Evolutionary conservation across 1,139 yeast genomes (phyloP), one percentile per base, ranked within the genome.

Genomic region (Arxiozyma telluris): DNA sequence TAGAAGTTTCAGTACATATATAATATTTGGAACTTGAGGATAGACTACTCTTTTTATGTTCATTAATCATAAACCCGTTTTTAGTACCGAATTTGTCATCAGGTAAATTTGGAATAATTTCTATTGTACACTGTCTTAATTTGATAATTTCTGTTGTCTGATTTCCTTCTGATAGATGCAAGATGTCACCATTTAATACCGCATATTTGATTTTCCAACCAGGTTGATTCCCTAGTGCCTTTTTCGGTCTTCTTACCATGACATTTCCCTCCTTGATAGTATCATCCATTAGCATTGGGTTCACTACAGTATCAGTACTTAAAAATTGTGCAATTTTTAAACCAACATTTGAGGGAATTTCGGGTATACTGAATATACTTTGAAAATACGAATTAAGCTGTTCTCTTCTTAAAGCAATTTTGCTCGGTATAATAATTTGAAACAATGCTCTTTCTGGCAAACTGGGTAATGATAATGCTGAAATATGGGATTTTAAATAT

Each of bases 1-100:
- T 76, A 53, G 86, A 88, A 1, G 86, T 81, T 67, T 90, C 96
- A 2, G 96, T 89, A 70, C 96, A 89, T 57, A 90, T 77, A 52
- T 83, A 79, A 67, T 87, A 90, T 56, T 82, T 83, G 1, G 81
- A 78, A 42, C 81, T 73, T 22, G 77, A 73, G 1, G 84, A 76
- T n/a, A 79, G 70, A 50, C 80, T 78, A 30, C 81, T 76, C 61
- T 80, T 82, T 57, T 77, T 79, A 7, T 80, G 76, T 65, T 88
- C 96, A 72, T 80, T 74, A 1, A 89, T 73, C 44, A 85, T 74
- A 64, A 89, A 85, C 0, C 93, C 95, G 71, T 87, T 91, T 55
- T 88, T 75, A 54, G 83, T 84, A 1, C 91, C 89, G 56, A 80
- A 79, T 54, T 81, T 88, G 61, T 82, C 88, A 27, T 86, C 86